Base-by-base conservation (phyloP, 75 land plant species). In the Ceratopteris richardii region DNA sequence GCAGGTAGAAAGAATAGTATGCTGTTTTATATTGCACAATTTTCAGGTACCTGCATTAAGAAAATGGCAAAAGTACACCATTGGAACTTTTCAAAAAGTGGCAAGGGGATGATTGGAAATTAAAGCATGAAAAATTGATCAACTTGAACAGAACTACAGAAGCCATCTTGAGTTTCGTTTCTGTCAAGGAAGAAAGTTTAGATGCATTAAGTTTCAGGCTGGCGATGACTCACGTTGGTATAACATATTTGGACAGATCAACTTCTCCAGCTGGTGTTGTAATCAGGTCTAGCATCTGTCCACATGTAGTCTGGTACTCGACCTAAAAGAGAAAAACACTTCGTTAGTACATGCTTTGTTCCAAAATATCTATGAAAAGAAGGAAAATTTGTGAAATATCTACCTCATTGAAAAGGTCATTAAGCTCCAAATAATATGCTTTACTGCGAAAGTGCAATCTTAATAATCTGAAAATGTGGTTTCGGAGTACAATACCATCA, bases 21-120 rank as follows among this genome's bases (percentile, higher is more conserved):
- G 99, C 92, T 48, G 97, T 95, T 64, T 95, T 95, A 68, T 83
- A 95, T 57, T 90, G 86, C 52, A 95, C 97, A 62, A 95, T 95
- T 48, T 83, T 81, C 11, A 71, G 61, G 57, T 95, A 85, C 26
- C 99, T 95, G 82, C 75, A 75, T 44, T 4, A 6, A 9, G 61
- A 22, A 20, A 25, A 21, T 9, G 31, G 10, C 25, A 19, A 18
- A 51, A 5, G 6, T 13, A 59, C 26, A 11, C 25, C 44, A n/a
- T 19, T 51, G 25, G 2, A 1, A 2, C 14, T 23, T 1, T 52
- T 17, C n/a, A n/a, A n/a, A n/a, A n/a, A n/a, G n/a, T n/a, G n/a
- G n/a, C n/a, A n/a, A n/a, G n/a, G n/a, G n/a, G n/a, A n/a, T n/a
- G n/a, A n/a, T n/a, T n/a, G n/a, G n/a, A n/a, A n/a, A n/a, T n/a